Conservation (phyloP, 1,139 yeast genomes). For the Pichia norvegensis region DNA sequence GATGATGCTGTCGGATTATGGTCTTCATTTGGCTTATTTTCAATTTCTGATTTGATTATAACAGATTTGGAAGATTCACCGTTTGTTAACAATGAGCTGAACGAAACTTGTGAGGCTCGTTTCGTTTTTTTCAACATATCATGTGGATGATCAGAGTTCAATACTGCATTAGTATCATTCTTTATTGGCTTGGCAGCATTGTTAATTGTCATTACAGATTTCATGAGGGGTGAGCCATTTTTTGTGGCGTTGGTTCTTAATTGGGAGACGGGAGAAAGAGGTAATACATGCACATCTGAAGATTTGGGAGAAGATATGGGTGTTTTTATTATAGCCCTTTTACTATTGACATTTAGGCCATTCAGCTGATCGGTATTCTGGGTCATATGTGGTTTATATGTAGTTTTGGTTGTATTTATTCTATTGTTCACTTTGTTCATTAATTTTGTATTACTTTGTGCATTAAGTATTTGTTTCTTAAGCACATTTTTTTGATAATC, state of each 20-base stretch:
- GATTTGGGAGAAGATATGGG: neutral
- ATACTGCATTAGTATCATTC: neutral
- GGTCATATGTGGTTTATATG: no score
- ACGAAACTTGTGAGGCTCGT: conserved; percentile 2
- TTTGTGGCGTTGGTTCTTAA: neutral
- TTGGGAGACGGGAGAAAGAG: neutral
- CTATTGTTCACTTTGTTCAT: conserved; percentile 28
- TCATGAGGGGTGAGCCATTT: neutral
- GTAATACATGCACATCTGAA: neutral
- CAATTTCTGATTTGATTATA: conserved; percentile 5
- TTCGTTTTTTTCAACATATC: neutral
- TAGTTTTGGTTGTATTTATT: conserved; percentile 21
- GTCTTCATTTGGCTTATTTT: neutral
- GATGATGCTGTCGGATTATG: neutral
- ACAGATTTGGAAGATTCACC: conserved; percentile 13
- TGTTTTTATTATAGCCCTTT: neutral
- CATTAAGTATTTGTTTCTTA: conserved; percentile 25
- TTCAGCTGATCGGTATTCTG: conserved; percentile 3
- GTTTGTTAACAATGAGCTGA: conserved; percentile 8
- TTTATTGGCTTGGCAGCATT: neutral
- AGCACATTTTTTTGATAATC: conserved; percentile 14
- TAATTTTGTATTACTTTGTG: conserved; percentile 25
- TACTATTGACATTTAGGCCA: conserved; percentile 3
- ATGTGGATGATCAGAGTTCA: neutral
- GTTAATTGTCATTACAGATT: neutral